Evolutionary conservation across 78 protist species (phyloP), one percentile per base, ranked within the genome.

Genomic region (Tieghemostelium lacteum): DNA sequence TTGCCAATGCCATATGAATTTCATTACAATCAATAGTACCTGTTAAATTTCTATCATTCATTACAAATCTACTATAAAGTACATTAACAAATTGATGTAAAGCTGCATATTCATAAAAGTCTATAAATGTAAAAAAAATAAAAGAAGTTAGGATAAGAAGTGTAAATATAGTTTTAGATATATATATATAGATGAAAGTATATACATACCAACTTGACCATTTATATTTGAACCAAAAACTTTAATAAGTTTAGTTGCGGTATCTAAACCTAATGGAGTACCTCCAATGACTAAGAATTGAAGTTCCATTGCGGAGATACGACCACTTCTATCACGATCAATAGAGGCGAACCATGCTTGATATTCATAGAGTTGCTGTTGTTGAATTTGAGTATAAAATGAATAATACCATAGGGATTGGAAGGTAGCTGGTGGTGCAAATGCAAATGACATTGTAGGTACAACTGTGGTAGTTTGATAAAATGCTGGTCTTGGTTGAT

Each of bases 41-140:
- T 45, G 70, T 54, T 64, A 66, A 80, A 26, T 80, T 80, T 39
- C 88, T 55, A 52, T 80, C 88, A 55, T 80, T 80, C 29, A 63
- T 73, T 55, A 33, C 64, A 33, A 80, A 80, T 42, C 76, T 61
- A 52, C 88, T 80, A 29, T 80, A 67, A 6, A 80, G 39, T 17
- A 24, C 26, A 40, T 80, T 80, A 0, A 80, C n/a, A 40, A 66
- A 80, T 42, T 65, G 73, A 42, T 80, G 88, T 0, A 80, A 49
- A n/a, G 88, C 88, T 6, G 88, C 88, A 55, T 80, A 80, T 57
- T 80, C 88, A 40, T 80, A 80, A 33, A 80, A 80, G 29, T 80
- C 88, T n/a, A n/a, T n/a, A n/a, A n/a, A n/a, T n/a, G n/a, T n/a
- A n/a, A 12, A 55, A 8, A 49, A 12, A 49, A 12, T 16, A 16